Base-by-base conservation (phyloP, 2,329 filamentous ascomycete species). In the Penicillium sclerotigenum region DNA sequence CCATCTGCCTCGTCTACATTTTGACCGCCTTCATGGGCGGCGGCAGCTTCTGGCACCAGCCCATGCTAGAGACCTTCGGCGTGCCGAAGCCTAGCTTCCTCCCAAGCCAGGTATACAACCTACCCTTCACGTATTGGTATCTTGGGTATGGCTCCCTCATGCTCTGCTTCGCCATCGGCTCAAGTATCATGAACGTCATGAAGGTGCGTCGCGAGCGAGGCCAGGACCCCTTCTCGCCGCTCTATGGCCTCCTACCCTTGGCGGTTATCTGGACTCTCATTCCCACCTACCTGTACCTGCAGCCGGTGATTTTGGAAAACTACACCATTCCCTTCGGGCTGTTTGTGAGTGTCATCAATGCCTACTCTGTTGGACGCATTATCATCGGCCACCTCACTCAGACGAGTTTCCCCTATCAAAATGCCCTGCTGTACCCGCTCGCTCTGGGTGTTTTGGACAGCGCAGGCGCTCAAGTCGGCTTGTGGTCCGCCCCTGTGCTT, bases 301-400 rank as follows among this genome's bases (percentile, higher is more conserved):
- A 97, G 72, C 93, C 92, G 5, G 78, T 83, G 60, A 95, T 97
- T 68, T 83, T 96, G 60, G 80, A 88, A 73, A 80, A 87, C 69
- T 91, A 97, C 71, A 81, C 97, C 9, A 84, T 99, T 18, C 92
- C 94, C 1, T 97, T 99, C 73, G 81, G 88, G 61, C 81, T 97
- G 71, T 97, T 94, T 71, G 88, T 89, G 40, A 92, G 92, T 53
- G 79, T 97, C 55, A 82, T 96, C 70, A 97, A 97, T 71, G 92
- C 94, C 59, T 97, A 97, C 79, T 90, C 89, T 49, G 93, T 97
- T 55, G 93, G 93, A 7, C 89, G 92, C 73, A 97, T 97, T 79
- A 97, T 97, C 75, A 91, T 90, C 41, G 92, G 92, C 0, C 94
- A 99, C 75, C 81, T 99, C 20, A 91, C 93, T 58, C 89, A 93